Evolutionary conservation across 1,139 yeast species (phyloP).

Genomic region (Hanseniaspora sp.): DNA sequence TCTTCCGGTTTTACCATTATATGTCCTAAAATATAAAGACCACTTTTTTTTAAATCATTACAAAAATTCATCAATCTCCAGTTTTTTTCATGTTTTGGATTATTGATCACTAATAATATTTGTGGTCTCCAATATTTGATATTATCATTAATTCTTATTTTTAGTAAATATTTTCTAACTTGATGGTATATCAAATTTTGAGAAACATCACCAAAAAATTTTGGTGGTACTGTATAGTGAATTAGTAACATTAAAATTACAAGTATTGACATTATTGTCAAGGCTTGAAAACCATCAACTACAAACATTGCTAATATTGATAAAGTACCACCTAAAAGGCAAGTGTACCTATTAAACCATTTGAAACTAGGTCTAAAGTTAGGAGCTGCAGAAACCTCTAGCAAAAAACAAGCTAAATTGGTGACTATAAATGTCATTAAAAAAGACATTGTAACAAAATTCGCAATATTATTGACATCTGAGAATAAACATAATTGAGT

Average conservation of each 20-base stretch:
- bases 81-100: conserved; percentile 57
- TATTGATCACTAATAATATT: conserved; percentile 71
- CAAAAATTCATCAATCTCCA: conserved; percentile 93
- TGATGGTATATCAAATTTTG: conserved; percentile 90
- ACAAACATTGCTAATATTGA: conserved; percentile 82
- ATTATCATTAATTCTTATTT: conserved; percentile 75
- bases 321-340: conserved; percentile 57
- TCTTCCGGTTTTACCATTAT: conserved; percentile 38
- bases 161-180: conserved; percentile 68
- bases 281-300: conserved; percentile 83
- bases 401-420: conserved; percentile 79
- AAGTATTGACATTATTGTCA: conserved; percentile 57
- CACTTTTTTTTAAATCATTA: conserved; percentile 89
- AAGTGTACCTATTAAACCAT: conserved; percentile 73
- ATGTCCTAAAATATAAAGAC: conserved; percentile 83
- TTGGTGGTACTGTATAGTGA: conserved; percentile 86
- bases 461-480: conserved; percentile 87
- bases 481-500: conserved; percentile 78
- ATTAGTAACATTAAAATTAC: conserved; percentile 59
- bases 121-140: conserved; percentile 98
- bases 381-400: conserved; percentile 86
- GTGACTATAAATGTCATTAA: conserved; percentile 90
- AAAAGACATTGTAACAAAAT: conserved; percentile 92
- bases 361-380: conserved; percentile 90
- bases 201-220: conserved; percentile 95